Conservation (phyloP, 257 asterid species). For the Rhazya stricta region DNA sequence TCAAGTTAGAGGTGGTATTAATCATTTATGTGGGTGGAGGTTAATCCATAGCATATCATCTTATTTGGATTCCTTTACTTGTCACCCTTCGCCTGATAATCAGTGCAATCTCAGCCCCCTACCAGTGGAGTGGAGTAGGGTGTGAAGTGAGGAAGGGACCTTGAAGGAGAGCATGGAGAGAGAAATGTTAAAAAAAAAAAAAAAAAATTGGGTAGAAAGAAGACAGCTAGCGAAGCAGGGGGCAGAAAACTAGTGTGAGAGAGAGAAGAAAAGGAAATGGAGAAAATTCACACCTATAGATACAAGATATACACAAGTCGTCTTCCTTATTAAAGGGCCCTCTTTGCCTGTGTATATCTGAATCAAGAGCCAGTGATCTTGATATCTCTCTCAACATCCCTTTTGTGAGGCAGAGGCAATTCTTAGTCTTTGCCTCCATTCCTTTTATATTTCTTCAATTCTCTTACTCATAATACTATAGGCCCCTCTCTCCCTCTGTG, state of each 20-base stretch:
- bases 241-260: constrained; percentile 11
- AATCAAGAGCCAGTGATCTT: constrained; percentile 2
- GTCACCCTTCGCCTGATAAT: constrained; percentile 11
- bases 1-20: no score
- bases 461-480: not conserved
- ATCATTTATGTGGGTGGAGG: no score
- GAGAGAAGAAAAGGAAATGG: not conserved
- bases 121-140: not conserved
- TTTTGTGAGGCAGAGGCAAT: constrained; percentile 13
- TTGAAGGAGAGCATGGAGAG: not conserved
- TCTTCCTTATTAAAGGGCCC: not conserved
- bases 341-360: not conserved
- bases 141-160: constrained; percentile 9
- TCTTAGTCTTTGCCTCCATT: constrained; percentile 11
- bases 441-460: not conserved
- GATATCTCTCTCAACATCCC: not conserved
- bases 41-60: no score
- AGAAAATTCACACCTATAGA: not conserved
- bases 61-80: no score
- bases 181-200: not conserved
- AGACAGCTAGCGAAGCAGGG: constrained; percentile 11
- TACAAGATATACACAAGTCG: not conserved
- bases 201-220: not conserved
- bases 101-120: constrained; percentile 5
- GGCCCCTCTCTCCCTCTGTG: not conserved